Evolutionary conservation across 495 filamentous ascomycete species (phyloP).

Genomic region (Lasiosphaeria ovina): DNA sequence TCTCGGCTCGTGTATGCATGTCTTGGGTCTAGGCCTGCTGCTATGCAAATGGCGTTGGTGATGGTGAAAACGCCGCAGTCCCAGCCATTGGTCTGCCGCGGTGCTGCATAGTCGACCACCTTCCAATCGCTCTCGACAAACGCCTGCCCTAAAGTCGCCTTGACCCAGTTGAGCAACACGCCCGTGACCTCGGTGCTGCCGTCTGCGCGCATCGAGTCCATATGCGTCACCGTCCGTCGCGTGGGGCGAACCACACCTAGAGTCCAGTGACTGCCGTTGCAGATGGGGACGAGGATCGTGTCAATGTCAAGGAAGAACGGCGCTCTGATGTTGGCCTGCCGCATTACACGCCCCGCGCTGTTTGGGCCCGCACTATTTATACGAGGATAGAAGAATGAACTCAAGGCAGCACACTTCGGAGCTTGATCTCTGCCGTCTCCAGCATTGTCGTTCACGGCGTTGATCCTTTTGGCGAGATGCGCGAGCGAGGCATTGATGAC

Average conservation of each 20-base stretch:
- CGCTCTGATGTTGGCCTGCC: constrained; percentile 32
- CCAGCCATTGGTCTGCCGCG: constrained; percentile 64
- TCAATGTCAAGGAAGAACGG: constrained; percentile 43
- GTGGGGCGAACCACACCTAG: constrained; percentile 67
- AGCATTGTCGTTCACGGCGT: constrained; percentile 31
- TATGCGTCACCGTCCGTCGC: constrained; percentile 64
- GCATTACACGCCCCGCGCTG: constrained; percentile 32
- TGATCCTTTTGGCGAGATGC: constrained; percentile 59
- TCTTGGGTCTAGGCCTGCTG: constrained; percentile 61
- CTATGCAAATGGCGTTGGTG: constrained; percentile 69
- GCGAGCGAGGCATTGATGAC: constrained; percentile 69
- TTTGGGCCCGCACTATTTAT: constrained; percentile 51
- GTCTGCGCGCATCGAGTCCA: constrained; percentile 62
- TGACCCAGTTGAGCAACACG: constrained; percentile 51
- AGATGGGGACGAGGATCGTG: constrained; percentile 49
- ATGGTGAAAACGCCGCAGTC: constrained; percentile 84
- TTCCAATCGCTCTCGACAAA: constrained; percentile 66
- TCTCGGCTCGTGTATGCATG: constrained; percentile 53
- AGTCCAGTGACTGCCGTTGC: constrained; percentile 55
- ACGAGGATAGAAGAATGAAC: constrained; percentile 67
- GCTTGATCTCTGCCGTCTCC: constrained; percentile 43
- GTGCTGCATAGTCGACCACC: constrained; percentile 42
- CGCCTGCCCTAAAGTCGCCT: constrained; percentile 52
- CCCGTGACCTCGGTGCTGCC: constrained; percentile 16
- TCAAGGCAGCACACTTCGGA: constrained; percentile 69